Evolutionary conservation across 148 eudicot genomes (phyloP), one percentile per base, ranked within the genome.

Genomic region (Spergularia bocconei): DNA sequence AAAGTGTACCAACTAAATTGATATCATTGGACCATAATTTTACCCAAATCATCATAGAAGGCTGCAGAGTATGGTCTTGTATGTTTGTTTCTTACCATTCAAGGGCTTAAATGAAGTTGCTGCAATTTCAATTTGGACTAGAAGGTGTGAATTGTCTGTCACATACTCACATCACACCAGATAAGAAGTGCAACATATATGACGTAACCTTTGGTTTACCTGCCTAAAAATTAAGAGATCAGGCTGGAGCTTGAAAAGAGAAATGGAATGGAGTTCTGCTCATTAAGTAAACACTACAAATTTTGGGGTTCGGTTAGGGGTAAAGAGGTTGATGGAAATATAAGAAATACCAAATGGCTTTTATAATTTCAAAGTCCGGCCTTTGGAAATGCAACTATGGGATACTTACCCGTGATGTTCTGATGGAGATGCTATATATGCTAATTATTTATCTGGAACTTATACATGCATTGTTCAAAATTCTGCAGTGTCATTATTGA

Each of bases 351-450:
- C 36, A 9, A 44, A 44, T 6, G 8, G 48, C 48, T 44, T 41
- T 41, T 41, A 2, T 0, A 41, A 1, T 2, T 41, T 41, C 44
- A 41, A 41, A 41, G 8, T 41, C 44, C 8, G 44, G 44, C 6
- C 44, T 41, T 41, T 5, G 8, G 8, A 41, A 4, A 41, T 41
- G 44, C 8, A 41, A 41, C 8, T 44, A 9, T 44, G 48, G 20
- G 48, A 66, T 66, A n/a, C 69, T 66, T 66, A 17, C n/a, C 53
- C 54, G 19, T 21, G 67, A 60, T 44, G 19, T 13, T 65, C 63
- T 55, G 11, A 10, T 15, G 3, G 48, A 15, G 47, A n/a, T 70
- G 20, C 54, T 41, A 10, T 70, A 38, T 77, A 21, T 29, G 61
- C 71, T 58, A 29, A 58, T 19, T 53, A n/a, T 16, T 41, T 29